Evolutionary conservation across 257 asterid genomes (phyloP).

Genomic region (Fraxinus anomala): DNA sequence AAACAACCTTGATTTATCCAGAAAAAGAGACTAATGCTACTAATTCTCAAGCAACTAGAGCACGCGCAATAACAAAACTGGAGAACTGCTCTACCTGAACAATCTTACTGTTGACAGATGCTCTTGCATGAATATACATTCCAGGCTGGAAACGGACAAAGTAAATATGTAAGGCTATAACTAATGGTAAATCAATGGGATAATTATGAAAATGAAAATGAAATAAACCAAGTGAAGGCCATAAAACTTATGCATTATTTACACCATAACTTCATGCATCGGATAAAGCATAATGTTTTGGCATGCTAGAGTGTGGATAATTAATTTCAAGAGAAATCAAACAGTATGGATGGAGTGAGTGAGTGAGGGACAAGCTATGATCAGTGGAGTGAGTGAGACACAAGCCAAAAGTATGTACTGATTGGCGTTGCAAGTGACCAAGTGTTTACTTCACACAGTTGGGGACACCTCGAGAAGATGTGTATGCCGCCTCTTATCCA

Average conservation of each 20-base stretch:
- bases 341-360: no score
- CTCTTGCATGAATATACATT: conserved; percentile 90
- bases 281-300: neutral
- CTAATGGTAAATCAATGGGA: neutral
- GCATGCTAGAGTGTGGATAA: neutral
- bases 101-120: conserved; percentile 82
- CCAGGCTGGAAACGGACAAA: conserved; percentile 70
- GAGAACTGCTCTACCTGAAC: conserved; percentile 66
- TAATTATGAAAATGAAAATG: neutral
- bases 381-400: neutral
- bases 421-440: neutral
- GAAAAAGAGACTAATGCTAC: neutral
- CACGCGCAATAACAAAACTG: conserved; percentile 7
- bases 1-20: neutral
- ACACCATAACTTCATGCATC: neutral
- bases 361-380: neutral
- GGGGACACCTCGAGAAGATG: neutral
- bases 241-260: conserved; percentile 19
- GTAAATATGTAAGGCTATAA: conserved; percentile 23
- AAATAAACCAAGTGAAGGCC: neutral
- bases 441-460: neutral
- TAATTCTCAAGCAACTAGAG: conserved; percentile 23
- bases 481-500: neutral
- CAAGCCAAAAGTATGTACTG: neutral
- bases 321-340: neutral